phyloP scores from a whole-genome alignment of 1,284 basidiomycete species.

The Naganishia sp. region DNA sequence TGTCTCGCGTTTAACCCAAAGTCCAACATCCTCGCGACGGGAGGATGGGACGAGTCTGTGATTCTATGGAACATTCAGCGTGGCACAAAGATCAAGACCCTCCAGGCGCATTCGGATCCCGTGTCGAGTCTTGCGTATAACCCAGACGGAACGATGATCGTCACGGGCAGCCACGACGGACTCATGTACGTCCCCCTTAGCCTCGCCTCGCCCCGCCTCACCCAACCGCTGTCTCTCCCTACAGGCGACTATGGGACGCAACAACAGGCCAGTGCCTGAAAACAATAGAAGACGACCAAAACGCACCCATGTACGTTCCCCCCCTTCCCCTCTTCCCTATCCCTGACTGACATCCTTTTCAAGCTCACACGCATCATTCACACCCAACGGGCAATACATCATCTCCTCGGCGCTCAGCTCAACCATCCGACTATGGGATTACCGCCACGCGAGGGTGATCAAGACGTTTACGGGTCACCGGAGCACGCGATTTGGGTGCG shows the following conservation, averaged over 20 bases:
- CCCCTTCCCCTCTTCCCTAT: constrained; percentile 14
- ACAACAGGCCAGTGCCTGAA: constrained; percentile 96
- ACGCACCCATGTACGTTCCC: constrained; percentile 75
- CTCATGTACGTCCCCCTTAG: constrained; percentile 68
- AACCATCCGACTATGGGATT: constrained; percentile 90
- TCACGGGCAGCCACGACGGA: constrained; percentile 93
- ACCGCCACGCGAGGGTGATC: constrained; percentile 60
- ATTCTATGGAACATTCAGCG: constrained; percentile 90
- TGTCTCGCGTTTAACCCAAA: constrained; percentile 87
- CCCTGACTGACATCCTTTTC: background rate
- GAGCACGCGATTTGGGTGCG: constrained; percentile 9
- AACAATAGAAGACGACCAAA: constrained; percentile 92
- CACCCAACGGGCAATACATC: constrained; percentile 12
- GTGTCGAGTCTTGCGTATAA: constrained; percentile 92
- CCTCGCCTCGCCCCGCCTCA: constrained; percentile 22
- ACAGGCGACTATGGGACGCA: constrained; percentile 92
- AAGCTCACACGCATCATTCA: constrained; percentile 3
- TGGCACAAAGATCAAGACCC: constrained; percentile 74
- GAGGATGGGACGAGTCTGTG: constrained; percentile 92
- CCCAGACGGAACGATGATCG: constrained; percentile 88
- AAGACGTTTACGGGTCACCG: constrained; percentile 8
- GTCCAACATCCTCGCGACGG: constrained; percentile 85
- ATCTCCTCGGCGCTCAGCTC: constrained; percentile 80
- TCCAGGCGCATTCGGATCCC: constrained; percentile 95
- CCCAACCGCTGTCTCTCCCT: background rate